Evolutionary conservation across 2,329 filamentous ascomycete species (phyloP).

Genomic region (Chalaropsis thielavioides): DNA sequence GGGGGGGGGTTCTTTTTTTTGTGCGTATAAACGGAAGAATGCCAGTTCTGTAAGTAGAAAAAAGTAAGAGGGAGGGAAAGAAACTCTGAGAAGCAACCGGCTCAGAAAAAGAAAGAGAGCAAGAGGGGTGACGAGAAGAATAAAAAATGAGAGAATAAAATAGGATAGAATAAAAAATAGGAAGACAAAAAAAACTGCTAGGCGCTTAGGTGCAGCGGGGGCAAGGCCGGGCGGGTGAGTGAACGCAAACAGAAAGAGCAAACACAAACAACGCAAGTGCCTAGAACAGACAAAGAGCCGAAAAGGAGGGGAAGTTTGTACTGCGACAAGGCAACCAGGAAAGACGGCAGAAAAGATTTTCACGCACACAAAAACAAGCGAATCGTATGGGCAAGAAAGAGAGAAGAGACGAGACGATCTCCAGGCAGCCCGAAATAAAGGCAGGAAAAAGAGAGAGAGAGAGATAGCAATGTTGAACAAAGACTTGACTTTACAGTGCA

Average conservation of each 20-base stretch:
- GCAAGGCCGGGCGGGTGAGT: slow-evolving; percentile 1
- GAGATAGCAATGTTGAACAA: not conserved
- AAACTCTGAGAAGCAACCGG: slow-evolving; percentile 11
- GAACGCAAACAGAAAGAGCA: slow-evolving; percentile 15
- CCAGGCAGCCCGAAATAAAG: too few species aligned
- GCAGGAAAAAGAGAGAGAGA: not conserved
- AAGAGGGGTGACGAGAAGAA: not conserved
- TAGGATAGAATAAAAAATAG: slow-evolving; percentile 9
- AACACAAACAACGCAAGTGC: slow-evolving; percentile 6
- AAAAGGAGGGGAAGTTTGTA: not conserved
- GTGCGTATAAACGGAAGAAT: not conserved
- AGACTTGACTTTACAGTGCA: not conserved
- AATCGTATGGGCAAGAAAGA: not conserved
- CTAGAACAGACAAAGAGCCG: slow-evolving; percentile 13
- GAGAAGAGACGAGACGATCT: not conserved
- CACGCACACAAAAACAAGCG: not conserved
- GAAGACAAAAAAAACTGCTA: not conserved
- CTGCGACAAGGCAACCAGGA: not conserved
- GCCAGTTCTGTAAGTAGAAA: not conserved
- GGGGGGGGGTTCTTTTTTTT: not conserved
- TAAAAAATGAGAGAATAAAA: not conserved
- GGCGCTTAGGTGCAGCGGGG: slow-evolving; percentile 6
- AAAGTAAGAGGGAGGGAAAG: slow-evolving; percentile 9
- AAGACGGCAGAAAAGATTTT: not conserved
- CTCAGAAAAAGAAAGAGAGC: slow-evolving; percentile 9